These are phyloP conservation scores for Scenedesmus sp. DNA, from an alignment of 163 green algal species.

Conservation along the genomic window DNA sequence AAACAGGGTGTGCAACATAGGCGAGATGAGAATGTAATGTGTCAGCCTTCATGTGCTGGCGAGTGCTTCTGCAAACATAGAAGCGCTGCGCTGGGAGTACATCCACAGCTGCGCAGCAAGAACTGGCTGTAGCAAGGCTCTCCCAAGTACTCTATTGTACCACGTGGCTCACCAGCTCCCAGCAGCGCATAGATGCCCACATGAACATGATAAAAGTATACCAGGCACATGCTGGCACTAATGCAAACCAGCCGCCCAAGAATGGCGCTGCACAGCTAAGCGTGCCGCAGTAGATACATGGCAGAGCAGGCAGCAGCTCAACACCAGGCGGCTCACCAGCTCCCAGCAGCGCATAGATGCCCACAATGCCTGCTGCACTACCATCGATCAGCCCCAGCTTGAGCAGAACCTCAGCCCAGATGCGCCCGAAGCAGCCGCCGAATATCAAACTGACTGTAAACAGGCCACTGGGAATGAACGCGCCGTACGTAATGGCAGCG, in stretches of 20 bases:
- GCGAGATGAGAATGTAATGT: not conserved
- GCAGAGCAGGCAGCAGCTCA: not conserved
- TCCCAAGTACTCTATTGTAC: not conserved
- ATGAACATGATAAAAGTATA: not conserved
- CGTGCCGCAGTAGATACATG: not conserved
- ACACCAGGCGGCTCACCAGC: slow-evolving; percentile 33
- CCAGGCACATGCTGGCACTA: too few species aligned
- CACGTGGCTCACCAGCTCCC: slow-evolving; percentile 49
- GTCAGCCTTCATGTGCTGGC: not conserved
- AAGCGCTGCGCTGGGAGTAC: too few species aligned
- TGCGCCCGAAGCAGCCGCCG: slow-evolving; percentile 67
- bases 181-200: slow-evolving; percentile 73
- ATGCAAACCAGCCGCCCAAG: too few species aligned
- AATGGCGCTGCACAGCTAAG: too few species aligned
- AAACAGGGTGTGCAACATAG: too few species aligned
- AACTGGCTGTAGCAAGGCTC: not conserved
- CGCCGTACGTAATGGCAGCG: slow-evolving; percentile 62
- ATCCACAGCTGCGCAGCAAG: not conserved
- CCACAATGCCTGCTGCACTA: slow-evolving; percentile 47
- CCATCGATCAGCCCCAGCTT: slow-evolving; percentile 48
- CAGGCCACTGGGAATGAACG: slow-evolving; percentile 71
- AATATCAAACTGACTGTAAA: slow-evolving; percentile 74
- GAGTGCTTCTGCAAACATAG: too few species aligned
- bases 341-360: slow-evolving; percentile 73
- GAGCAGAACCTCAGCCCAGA: slow-evolving; percentile 65